A percentile compares a stretch with the other conserved stretches of the same genome.
These are phyloP conservation scores for Allium fistulosum DNA, from an alignment of 106 monocot genomes.

Conservation along the genomic window DNA sequence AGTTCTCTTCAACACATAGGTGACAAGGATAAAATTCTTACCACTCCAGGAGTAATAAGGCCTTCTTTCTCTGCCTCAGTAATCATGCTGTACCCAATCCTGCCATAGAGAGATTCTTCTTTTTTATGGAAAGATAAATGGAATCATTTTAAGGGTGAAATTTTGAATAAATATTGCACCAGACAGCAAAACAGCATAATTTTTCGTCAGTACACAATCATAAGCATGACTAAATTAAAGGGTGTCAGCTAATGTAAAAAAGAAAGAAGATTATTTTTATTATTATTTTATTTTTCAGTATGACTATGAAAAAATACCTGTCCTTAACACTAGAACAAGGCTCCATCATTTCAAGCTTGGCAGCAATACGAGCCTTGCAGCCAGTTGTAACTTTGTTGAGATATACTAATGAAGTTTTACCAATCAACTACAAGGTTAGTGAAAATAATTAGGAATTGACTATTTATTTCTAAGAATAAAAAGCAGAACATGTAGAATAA, in stretches of 20 bases:
- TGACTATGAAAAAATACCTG: constrained; percentile 16
- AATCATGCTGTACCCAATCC: constrained; percentile 98
- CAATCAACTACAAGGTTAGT: constrained; percentile 46
- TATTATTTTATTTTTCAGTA: no score
- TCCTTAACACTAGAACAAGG: constrained; percentile 88
- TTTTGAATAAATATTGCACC: not conserved
- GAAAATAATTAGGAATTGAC: not conserved
- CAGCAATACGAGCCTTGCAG: constrained; percentile 59
- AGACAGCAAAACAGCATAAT: not conserved
- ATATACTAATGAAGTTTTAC: constrained; percentile 76
- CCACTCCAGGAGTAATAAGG: constrained; percentile 66
- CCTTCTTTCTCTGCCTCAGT: constrained; percentile 89
- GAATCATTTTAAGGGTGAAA: no score
- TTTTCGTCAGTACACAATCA: no score
- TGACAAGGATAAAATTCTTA: constrained; percentile 10
- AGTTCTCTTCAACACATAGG: not conserved
- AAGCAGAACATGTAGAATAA: no score
- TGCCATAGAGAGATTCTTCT: constrained; percentile 6
- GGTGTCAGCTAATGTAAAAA: no score
- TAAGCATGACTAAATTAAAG: no score
- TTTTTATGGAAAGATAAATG: no score
- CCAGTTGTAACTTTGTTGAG: constrained; percentile 57
- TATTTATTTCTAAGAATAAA: no score
- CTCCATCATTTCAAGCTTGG: constrained; percentile 86
- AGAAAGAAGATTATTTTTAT: no score